phyloP scores from a whole-genome alignment of 192 early-diverging fungal genomes.

The Podila horticola region DNA sequence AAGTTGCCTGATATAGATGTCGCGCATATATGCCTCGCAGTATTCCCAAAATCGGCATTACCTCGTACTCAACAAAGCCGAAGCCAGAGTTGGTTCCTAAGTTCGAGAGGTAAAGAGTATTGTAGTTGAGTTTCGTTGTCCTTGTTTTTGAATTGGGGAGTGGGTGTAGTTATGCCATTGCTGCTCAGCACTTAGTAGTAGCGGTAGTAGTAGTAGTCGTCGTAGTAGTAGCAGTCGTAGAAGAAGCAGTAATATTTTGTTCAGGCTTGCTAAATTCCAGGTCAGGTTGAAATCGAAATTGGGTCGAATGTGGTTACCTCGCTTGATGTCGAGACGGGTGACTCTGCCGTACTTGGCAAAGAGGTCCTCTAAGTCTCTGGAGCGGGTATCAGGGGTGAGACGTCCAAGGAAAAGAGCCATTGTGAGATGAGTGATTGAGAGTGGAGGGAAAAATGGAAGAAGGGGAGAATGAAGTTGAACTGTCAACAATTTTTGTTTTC shows the following conservation, averaged over 20 bases:
- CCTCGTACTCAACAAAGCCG: slow-evolving; percentile 64
- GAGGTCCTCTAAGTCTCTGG: slow-evolving; percentile 65
- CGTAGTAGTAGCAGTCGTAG: too few relatives aligned
- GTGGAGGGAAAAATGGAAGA: background rate
- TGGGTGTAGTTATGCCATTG: too few relatives aligned
- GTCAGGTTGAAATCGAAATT: background rate
- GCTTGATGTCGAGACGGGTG: slow-evolving; percentile 65
- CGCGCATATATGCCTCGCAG: slow-evolving; percentile 6
- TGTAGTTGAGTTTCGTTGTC: background rate
- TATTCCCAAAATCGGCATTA: background rate
- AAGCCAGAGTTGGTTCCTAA: slow-evolving; percentile 55
- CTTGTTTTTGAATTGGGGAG: too few relatives aligned
- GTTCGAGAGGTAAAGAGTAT: background rate
- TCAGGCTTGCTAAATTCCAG: too few relatives aligned
- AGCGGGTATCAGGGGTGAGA: slow-evolving; percentile 56
- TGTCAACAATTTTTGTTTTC: too few relatives aligned
- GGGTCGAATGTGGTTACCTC: slow-evolving; percentile 40
- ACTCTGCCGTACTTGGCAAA: slow-evolving; percentile 66
- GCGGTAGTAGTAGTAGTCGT: too few relatives aligned
- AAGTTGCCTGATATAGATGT: background rate
- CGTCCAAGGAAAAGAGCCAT: slow-evolving; percentile 62
- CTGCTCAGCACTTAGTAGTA: too few relatives aligned
- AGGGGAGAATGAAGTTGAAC: slow-evolving; percentile 1
- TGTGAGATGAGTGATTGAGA: slow-evolving; percentile 14
- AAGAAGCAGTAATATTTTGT: too few relatives aligned